Evolutionary conservation across 2,329 filamentous ascomycete genomes (phyloP), one percentile per base, ranked within the genome.

Genomic region (Plenodomus biglobosus): DNA sequence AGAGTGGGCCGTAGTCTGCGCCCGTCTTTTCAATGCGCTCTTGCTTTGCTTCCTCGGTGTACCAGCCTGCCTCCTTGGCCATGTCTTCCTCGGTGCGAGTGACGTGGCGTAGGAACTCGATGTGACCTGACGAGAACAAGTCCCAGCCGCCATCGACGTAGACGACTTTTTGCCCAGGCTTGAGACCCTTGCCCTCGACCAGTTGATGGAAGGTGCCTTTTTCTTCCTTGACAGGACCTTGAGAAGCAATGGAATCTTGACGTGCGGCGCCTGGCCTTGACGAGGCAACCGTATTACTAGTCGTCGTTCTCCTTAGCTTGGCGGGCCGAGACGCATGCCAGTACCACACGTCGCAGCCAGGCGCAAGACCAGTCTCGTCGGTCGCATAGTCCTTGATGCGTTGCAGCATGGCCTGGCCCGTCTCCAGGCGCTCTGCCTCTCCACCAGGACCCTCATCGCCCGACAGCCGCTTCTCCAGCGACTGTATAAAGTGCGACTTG

Each of bases 91-190:
- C 92, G 0, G 81, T 78, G 55, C 86, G 76, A 8, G 86, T 79
- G 2, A 99, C 92, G 35, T 83, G 81, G 39, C 87, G 84, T 45
- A 99, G 80, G 61, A 99, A 99, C 69, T 95, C 92, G 61, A 99
- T 97, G 70, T 99, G 94, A 0, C 94, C 94, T 40, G 90, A 95
- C 0, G 90, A 96, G 74, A 99, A 99, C 18, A 99, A 80, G 68
- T 99, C 94, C 71, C 95, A 99, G 1, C 92, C 94, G 40, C 94
- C 94, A 60, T 99, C 94, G 7, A 97, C 92, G 69, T 99, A 99
- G 38, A 96, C 85, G 24, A 99, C 81, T 8, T 88, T 80, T 74
- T 97, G 94, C 1, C 88, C 92, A 0, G 84, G 84, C 62, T 80
- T 82, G 0, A 88, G 87, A 0, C 80, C 80, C n/a, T 81, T 81